A percentile compares a stretch with the other conserved stretches of the same genome.
Conservation (phyloP, 441 rosid genomes). For the Jatropha multifida region DNA sequence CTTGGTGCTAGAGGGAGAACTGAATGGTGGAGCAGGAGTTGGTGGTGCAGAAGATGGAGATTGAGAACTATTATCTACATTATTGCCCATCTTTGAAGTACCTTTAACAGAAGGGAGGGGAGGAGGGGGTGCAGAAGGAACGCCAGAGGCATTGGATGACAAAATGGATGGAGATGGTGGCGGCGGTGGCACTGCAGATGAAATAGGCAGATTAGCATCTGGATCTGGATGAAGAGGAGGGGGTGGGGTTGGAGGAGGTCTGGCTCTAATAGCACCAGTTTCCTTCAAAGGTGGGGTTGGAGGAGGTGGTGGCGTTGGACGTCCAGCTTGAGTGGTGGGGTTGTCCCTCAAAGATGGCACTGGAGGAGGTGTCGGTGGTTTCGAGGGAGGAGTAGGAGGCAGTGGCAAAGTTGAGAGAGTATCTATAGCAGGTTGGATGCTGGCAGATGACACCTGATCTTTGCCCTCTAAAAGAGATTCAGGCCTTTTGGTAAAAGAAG, state of each 20-base stretch:
- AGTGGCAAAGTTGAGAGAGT: constrained; percentile 7
- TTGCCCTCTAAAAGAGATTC: constrained; percentile 30
- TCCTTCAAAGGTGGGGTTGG: constrained; percentile 30
- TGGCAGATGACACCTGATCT: constrained; percentile 32
- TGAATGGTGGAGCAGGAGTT: constrained; percentile 60
- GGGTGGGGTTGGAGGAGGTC: constrained; percentile 34
- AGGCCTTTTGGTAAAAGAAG: constrained; percentile 29
- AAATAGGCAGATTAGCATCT: constrained; percentile 14
- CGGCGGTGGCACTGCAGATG: constrained; percentile 40
- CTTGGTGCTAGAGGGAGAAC: constrained; percentile 51
- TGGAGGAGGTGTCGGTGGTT: constrained; percentile 17
- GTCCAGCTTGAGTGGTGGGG: background rate
- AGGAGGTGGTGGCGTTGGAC: constrained; percentile 25
- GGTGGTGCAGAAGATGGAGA: constrained; percentile 47
- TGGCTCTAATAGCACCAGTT: constrained; percentile 8
- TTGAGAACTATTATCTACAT: constrained; percentile 13
- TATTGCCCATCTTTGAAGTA: constrained; percentile 22
- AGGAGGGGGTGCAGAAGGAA: constrained; percentile 57
- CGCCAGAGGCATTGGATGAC: constrained; percentile 37
- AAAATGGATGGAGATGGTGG: constrained; percentile 44
- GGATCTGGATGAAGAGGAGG: constrained; percentile 36
- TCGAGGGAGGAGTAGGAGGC: constrained; percentile 19
- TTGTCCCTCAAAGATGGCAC: constrained; percentile 5
- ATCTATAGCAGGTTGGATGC: constrained; percentile 18
- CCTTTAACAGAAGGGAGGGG: constrained; percentile 32